Evolutionary conservation across 768 basidiomycete genomes (phyloP).

Genomic region (Russula sp.): DNA sequence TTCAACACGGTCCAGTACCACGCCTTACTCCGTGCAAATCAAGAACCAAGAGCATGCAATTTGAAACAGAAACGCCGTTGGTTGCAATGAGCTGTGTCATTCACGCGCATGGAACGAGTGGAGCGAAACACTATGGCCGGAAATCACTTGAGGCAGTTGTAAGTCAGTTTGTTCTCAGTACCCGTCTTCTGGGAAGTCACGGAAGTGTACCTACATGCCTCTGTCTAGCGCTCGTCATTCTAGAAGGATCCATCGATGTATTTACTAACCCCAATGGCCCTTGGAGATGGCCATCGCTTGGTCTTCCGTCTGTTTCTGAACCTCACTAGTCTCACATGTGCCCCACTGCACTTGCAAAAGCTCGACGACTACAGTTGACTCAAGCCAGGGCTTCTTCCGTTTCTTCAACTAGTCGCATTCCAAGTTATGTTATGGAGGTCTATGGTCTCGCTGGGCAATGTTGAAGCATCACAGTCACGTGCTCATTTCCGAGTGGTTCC

Average conservation of each 20-base stretch:
- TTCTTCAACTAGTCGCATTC: not conserved
- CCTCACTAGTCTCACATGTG: not conserved
- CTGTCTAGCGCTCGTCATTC: not conserved
- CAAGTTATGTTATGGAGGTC: too few species aligned
- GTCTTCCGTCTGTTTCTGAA: not conserved
- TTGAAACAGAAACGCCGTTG: not conserved
- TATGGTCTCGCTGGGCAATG: not conserved
- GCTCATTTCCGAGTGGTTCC: slow-evolving; percentile 14
- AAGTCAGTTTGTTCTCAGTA: not conserved
- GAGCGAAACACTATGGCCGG: not conserved
- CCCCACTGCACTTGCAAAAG: not conserved
- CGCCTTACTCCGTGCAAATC: not conserved
- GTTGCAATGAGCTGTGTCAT: not conserved
- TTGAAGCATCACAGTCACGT: slow-evolving; percentile 4
- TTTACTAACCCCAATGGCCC: not conserved
- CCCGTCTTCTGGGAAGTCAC: not conserved
- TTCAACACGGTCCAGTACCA: not conserved
- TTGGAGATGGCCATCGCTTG: not conserved
- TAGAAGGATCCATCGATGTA: not conserved
- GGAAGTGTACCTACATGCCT: not conserved
- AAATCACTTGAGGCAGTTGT: not conserved
- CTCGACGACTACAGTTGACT: not conserved
- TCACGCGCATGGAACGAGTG: not conserved
- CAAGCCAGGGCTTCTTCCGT: not conserved
- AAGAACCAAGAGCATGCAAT: not conserved